A percentile compares a stretch with the other conserved stretches of the same genome.
Conservation (phyloP, 768 basidiomycete species). For the Lactarius evosmus region DNA sequence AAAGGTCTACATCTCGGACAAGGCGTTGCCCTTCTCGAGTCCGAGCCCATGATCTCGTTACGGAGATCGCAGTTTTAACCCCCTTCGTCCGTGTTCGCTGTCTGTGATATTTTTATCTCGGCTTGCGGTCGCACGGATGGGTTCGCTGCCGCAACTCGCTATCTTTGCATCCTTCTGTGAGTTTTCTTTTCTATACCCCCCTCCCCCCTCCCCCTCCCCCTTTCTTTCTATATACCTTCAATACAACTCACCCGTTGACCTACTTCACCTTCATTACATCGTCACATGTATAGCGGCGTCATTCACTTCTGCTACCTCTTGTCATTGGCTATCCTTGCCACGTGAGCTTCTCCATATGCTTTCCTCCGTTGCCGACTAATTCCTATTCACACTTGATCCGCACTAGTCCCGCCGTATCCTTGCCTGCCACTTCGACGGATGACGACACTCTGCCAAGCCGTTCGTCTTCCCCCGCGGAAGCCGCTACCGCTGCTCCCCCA, state of each 20-base stretch:
- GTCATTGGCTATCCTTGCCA: neutral
- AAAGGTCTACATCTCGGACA: neutral
- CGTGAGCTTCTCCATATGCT: neutral
- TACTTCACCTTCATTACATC: neutral
- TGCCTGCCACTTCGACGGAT: neutral
- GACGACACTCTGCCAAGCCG: neutral
- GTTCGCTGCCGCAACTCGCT: neutral
- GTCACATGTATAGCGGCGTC: neutral
- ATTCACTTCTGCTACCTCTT: neutral
- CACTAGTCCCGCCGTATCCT: neutral
- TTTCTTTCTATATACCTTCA: neutral
- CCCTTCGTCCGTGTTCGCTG: neutral
- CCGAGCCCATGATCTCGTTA: neutral
- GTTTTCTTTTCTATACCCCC: neutral
- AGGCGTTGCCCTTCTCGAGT: neutral
- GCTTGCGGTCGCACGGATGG: neutral
- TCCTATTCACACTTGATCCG: no score
- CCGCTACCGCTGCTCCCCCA: neutral
- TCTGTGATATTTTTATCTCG: neutral
- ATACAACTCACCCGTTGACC: neutral
- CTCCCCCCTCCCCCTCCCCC: conserved; percentile 1
- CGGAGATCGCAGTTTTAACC: neutral
- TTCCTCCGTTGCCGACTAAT: neutral
- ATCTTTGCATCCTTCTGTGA: neutral
- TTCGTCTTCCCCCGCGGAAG: neutral